Evolutionary conservation across 176 grass and related monocot species (phyloP).

Genomic region (Eragrostis nindensis): DNA sequence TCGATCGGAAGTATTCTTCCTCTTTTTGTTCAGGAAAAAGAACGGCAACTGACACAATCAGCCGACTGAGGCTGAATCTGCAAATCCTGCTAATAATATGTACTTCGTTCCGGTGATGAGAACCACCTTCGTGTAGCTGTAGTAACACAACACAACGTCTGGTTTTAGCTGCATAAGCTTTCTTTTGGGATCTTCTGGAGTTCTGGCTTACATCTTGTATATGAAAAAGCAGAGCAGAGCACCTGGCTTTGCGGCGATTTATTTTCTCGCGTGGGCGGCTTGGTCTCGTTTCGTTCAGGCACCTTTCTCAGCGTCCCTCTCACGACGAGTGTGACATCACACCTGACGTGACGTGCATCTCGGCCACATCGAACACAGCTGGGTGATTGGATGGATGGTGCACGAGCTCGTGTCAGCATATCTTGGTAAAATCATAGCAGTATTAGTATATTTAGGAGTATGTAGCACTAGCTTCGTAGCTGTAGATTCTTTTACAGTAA

Average conservation of each 20-base stretch:
- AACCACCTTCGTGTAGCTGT: too few species aligned
- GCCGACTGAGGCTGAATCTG: neutral
- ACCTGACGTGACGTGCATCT: neutral
- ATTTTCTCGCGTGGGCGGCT: slow-evolving; percentile 35
- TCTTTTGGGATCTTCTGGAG: neutral
- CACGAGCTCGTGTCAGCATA: neutral
- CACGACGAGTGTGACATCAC: neutral
- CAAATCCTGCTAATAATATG: too few species aligned
- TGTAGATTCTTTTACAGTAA: neutral
- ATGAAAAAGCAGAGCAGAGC: neutral
- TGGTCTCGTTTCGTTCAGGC: neutral
- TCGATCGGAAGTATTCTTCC: too few species aligned
- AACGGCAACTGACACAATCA: neutral
- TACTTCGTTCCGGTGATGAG: too few species aligned
- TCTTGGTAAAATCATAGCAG: neutral
- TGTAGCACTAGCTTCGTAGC: too few species aligned
- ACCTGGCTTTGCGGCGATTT: neutral
- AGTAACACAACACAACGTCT: too few species aligned
- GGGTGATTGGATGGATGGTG: neutral
- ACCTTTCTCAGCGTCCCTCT: neutral
- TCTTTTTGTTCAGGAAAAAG: neutral
- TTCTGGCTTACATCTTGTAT: neutral
- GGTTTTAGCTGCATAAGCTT: neutral
- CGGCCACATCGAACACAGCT: too few species aligned
- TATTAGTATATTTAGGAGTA: too few species aligned